Evolutionary conservation across 2,329 filamentous ascomycete genomes (phyloP).

Genomic region (Myriosclerotinia duriaeana): DNA sequence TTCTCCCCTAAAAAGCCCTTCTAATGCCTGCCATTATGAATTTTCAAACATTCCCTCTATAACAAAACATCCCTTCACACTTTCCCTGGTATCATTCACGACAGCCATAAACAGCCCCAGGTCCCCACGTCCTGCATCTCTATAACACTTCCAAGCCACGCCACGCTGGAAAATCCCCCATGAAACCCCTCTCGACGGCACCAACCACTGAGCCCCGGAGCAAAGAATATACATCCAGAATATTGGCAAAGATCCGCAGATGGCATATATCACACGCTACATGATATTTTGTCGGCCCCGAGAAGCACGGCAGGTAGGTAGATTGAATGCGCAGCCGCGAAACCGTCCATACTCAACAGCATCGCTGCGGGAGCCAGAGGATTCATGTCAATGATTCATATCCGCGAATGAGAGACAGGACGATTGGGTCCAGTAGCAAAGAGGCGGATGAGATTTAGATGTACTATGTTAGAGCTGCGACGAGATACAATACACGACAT

Average conservation of each 20-base stretch:
- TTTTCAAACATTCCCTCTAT: accelerated
- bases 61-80: no score
- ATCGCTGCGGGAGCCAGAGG: background rate
- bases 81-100: background rate
- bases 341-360: no score
- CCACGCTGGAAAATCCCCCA: background rate
- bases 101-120: background rate
- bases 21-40: no score
- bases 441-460: background rate
- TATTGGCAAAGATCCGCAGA: background rate
- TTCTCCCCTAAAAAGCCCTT: background rate
- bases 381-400: background rate
- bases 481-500: background rate
- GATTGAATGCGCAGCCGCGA: background rate
- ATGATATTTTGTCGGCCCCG: no score
- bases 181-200: accelerated
- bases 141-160: background rate
- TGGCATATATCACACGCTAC: background rate
- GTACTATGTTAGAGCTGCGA: background rate
- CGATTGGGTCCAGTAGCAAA: background rate
- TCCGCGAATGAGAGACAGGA: background rate
- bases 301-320: background rate
- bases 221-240: background rate
- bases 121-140: background rate
- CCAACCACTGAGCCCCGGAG: background rate